Evolutionary conservation across 768 basidiomycete genomes (phyloP).

Genomic region (Strobilomyces dryophilus): DNA sequence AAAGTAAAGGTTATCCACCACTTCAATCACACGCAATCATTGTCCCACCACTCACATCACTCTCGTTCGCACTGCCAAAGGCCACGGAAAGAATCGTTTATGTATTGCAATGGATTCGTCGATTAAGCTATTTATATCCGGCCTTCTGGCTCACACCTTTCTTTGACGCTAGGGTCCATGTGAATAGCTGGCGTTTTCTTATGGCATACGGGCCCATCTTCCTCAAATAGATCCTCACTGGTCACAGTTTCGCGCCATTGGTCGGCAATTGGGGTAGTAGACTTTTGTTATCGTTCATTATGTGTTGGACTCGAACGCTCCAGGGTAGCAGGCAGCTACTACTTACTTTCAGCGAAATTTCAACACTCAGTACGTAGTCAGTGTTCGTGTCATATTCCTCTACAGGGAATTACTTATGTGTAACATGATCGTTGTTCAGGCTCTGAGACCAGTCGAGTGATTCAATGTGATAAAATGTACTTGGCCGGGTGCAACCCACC

Average conservation of each 20-base stretch:
- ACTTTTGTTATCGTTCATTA: slow-evolving; percentile 25
- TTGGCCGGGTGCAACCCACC: no score
- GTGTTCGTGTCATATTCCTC: not conserved
- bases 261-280: slow-evolving; percentile 14
- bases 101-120: slow-evolving; percentile 20
- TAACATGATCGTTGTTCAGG: no score
- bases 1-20: slow-evolving; percentile 2
- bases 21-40: slow-evolving; percentile 2
- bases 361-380: not conserved
- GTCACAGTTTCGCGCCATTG: slow-evolving; percentile 6
- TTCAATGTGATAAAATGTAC: no score
- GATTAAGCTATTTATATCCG: slow-evolving; percentile 24
- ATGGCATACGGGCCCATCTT: slow-evolving; percentile 7
- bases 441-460: no score
- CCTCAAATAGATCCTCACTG: not conserved
- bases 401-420: no score
- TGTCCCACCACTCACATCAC: slow-evolving; percentile 5
- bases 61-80: slow-evolving; percentile 9
- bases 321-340: slow-evolving; percentile 2
- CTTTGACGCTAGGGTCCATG: slow-evolving; percentile 9
- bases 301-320: slow-evolving; percentile 10
- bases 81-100: slow-evolving; percentile 18
- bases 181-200: slow-evolving; percentile 16
- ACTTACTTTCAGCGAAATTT: not conserved
- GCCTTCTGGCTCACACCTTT: slow-evolving; percentile 9